These are phyloP conservation scores for Carex pumila DNA, from an alignment of 176 grass and related monocot species.

Conservation along the genomic window DNA sequence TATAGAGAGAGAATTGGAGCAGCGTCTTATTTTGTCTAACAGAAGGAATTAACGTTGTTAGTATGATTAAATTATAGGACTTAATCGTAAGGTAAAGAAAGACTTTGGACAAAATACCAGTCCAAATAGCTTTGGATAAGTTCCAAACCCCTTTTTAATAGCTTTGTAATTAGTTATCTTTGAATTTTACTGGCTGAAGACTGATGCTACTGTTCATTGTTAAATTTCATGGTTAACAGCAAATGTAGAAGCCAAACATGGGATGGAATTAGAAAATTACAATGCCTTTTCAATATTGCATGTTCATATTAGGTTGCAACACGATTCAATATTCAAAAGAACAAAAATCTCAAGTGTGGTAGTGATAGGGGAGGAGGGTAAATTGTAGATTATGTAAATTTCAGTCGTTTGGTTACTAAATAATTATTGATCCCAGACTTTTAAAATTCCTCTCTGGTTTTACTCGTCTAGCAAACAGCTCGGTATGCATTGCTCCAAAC, in stretches of 20 bases:
- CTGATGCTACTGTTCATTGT: not conserved
- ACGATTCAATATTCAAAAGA: not conserved
- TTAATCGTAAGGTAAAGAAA: too few relatives aligned
- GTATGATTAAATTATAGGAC: too few relatives aligned
- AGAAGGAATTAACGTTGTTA: too few relatives aligned
- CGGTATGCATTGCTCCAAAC: not conserved
- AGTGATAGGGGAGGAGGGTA: not conserved
- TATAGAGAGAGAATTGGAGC: too few relatives aligned
- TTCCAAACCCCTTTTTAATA: too few relatives aligned
- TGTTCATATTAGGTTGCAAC: not conserved
- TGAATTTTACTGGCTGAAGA: not conserved
- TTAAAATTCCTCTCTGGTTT: not conserved
- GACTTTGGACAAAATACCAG: too few relatives aligned
- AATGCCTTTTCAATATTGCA: too few relatives aligned
- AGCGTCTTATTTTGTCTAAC: too few relatives aligned
- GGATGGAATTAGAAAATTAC: not conserved
- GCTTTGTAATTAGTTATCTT: not conserved
- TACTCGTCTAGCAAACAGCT: not conserved
- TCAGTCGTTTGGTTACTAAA: not conserved
- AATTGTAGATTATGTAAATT: not conserved
- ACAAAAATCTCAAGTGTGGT: not conserved
- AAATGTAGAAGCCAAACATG: not conserved
- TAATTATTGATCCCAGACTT: not conserved
- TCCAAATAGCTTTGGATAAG: too few relatives aligned
- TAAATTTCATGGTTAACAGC: not conserved